These are phyloP conservation scores for Cyclaneusma minus DNA, from an alignment of 2,329 filamentous ascomycete species.

Conservation along the genomic window DNA sequence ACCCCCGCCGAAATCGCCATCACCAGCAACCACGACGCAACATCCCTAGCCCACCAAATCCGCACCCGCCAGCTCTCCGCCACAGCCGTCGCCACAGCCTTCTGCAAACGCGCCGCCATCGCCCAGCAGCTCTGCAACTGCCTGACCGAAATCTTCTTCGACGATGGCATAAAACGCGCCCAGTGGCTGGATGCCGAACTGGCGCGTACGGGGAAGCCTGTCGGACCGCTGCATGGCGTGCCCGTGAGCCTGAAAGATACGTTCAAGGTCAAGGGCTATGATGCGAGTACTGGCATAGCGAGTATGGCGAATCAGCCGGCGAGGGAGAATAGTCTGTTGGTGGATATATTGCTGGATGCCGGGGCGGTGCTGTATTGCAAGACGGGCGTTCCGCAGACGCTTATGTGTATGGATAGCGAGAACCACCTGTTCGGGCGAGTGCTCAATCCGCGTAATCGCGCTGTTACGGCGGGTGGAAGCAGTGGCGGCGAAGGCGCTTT, in stretches of 20 bases:
- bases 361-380: slow-evolving; percentile 57
- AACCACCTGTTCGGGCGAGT: slow-evolving; percentile 48
- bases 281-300: slow-evolving; percentile 39
- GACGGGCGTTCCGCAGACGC: slow-evolving; percentile 49
- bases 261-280: slow-evolving; percentile 34
- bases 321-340: slow-evolving; percentile 35
- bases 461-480: slow-evolving; percentile 43
- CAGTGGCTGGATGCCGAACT: slow-evolving; percentile 28
- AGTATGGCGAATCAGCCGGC: slow-evolving; percentile 36
- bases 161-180: slow-evolving; percentile 28
- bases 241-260: slow-evolving; percentile 44
- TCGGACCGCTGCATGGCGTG: slow-evolving; percentile 47
- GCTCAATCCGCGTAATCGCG: slow-evolving; percentile 43
- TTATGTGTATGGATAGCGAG: slow-evolving; percentile 37
- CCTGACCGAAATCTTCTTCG: slow-evolving; percentile 33
- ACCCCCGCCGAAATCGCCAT: slow-evolving; percentile 12
- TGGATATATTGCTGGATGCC: slow-evolving; percentile 38
- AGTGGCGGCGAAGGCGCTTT: slow-evolving; percentile 49
- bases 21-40: slow-evolving; percentile 16
- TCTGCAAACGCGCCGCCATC: slow-evolving; percentile 32
- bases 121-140: slow-evolving; percentile 30
- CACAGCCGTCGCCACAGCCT: slow-evolving; percentile 27
- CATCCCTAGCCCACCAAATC: slow-evolving; percentile 12
- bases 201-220: slow-evolving; percentile 21
- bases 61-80: slow-evolving; percentile 10